These are phyloP conservation scores for Hygrophorus russula DNA, from an alignment of 768 basidiomycete species.

Conservation along the genomic window DNA sequence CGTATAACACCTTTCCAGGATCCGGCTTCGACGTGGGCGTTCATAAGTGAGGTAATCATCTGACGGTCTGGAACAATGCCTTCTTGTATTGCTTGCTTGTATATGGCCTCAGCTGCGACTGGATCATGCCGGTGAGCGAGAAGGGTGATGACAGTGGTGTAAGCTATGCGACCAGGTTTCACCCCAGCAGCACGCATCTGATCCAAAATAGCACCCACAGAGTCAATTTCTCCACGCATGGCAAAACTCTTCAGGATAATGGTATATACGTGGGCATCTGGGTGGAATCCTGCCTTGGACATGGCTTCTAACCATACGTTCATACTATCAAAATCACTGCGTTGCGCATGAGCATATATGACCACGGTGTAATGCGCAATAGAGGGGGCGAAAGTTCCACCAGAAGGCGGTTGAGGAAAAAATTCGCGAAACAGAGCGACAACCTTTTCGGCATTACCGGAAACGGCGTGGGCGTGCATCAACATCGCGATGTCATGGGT, in stretches of 20 bases:
- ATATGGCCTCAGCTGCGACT: constrained; percentile 54
- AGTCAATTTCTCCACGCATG: constrained; percentile 38
- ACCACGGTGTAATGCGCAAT: constrained; percentile 44
- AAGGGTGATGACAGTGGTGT: constrained; percentile 57
- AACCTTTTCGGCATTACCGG: constrained; percentile 28
- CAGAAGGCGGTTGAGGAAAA: constrained; percentile 26
- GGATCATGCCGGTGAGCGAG: constrained; percentile 54
- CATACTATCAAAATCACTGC: constrained; percentile 35
- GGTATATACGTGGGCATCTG: constrained; percentile 47
- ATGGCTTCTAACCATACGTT: constrained; percentile 45
- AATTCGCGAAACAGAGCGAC: constrained; percentile 41
- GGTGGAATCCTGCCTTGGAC: constrained; percentile 33
- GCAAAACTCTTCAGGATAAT: constrained; percentile 51
- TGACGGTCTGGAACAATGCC: constrained; percentile 50
- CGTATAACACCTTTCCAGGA: constrained; percentile 69
- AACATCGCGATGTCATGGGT: constrained; percentile 28
- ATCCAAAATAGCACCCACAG: constrained; percentile 37
- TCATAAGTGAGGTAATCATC: constrained; percentile 67
- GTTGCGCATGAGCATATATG: constrained; percentile 40
- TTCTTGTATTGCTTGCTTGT: constrained; percentile 49
- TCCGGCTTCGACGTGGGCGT: constrained; percentile 72
- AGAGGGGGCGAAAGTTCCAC: constrained; percentile 19
- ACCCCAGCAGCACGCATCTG: constrained; percentile 49
- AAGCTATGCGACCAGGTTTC: constrained; percentile 38
- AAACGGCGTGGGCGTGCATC: constrained; percentile 44